Conservation (phyloP, 164 flowering plant genomes). For the Vitis rotundifolia region DNA sequence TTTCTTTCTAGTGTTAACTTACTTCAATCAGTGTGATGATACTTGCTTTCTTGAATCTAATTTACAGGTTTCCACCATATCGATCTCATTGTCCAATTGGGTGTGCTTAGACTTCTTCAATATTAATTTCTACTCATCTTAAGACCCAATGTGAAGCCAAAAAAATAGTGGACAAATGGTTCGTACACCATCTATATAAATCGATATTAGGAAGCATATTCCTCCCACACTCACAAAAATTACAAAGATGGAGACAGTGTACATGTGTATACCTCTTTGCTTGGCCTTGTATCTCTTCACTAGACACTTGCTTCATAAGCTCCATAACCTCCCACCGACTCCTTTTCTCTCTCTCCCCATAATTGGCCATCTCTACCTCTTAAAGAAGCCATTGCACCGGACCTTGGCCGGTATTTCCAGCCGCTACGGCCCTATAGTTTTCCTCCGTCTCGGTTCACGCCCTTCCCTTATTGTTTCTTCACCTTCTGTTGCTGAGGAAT, state of each 20-base stretch:
- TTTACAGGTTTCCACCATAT: too few relatives aligned
- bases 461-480: constrained; percentile 10
- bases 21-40: too few relatives aligned
- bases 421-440: constrained; percentile 7
- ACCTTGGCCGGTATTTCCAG: not conserved
- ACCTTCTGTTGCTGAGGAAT: constrained; percentile 11
- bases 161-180: too few relatives aligned
- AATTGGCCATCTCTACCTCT: constrained; percentile 29
- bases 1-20: too few relatives aligned
- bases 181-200: too few relatives aligned
- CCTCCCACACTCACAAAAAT: not conserved
- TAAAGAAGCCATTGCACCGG: constrained; percentile 11
- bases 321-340: constrained; percentile 20
- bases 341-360: constrained; percentile 18
- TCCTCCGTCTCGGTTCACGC: constrained; percentile 6
- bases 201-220: not conserved
- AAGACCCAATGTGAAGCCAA: too few relatives aligned
- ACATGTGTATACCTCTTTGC: not conserved
- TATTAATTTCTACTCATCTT: too few relatives aligned
- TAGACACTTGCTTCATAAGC: not conserved
- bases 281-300: constrained; percentile 2
- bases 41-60: too few relatives aligned
- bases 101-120: too few relatives aligned
- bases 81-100: too few relatives aligned
- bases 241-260: not conserved